Base-by-base conservation (phyloP, 257 asterid species). In the Sherardia arvensis region DNA sequence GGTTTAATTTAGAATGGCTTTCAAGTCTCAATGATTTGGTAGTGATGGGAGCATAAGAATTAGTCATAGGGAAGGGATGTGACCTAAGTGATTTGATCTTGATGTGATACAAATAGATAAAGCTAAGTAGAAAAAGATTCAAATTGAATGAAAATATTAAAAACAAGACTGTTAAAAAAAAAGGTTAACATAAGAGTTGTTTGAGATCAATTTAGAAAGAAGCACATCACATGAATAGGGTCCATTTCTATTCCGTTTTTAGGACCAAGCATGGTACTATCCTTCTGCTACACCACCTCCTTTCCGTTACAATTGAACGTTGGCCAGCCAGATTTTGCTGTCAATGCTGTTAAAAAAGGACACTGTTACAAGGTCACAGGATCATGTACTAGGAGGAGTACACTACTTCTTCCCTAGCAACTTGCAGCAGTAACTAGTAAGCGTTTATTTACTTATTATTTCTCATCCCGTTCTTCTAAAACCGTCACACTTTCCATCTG, bases 181-280 rank as follows among this genome's bases (percentile, higher is more conserved):
- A 48, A 38, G 49, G 20, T 43, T 14, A 43, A 43, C n/a, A n/a
- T n/a, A 43, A 15, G 49, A 43, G 49, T 1, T 43, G 60, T 45
- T 29, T 5, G 25, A 60, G 30, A 53, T 18, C 12, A 10, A 7
- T 11, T 58, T 17, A 21, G 21, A 5, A 4, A 26, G 9, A 26
- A 33, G 53, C 11, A 25, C n/a, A 47, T 45, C 61, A 58, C 66
- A 71, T 71, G 75, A 71, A 45, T 20, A 59, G 74, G 69, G 69
- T 70, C 70, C 75, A 30, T 64, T 12, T 36, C 47, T 26, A 47
- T 32, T 61, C 60, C 26, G 66, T 60, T 56, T 57, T 55, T 56
- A 28, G 65, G 69, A 22, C 68, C 65, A 63, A 45, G 23, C 53
- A 38, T 17, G n/a, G 64, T 63, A 55, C 53, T 56, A 45, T 70